Evolutionary conservation across 2,329 filamentous ascomycete genomes (phyloP).

Genomic region (Myriosclerotinia scirpicola): DNA sequence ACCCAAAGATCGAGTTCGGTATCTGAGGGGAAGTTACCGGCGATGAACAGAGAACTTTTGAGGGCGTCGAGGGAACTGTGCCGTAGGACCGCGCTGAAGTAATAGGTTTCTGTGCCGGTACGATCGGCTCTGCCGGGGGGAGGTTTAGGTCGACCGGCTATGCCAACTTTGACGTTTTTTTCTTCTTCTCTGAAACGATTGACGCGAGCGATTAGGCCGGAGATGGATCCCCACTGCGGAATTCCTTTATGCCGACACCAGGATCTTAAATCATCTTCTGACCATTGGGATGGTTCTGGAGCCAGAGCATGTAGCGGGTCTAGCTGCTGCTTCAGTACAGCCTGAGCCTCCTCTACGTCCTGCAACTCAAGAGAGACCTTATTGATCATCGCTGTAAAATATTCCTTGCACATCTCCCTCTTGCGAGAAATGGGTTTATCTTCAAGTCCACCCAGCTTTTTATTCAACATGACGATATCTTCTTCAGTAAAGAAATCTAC

Average conservation of each 20-base stretch:
- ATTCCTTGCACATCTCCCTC: neutral
- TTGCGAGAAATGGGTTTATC: neutral
- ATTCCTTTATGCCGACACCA: slow-evolving; percentile 16
- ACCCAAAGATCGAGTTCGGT: slow-evolving; percentile 25
- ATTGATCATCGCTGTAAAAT: neutral
- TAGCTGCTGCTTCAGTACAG: neutral
- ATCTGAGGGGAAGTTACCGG: slow-evolving; percentile 26
- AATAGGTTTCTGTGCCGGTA: slow-evolving; percentile 25
- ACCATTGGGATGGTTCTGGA: slow-evolving; percentile 17
- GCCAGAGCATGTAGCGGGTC: neutral
- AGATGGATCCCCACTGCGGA: slow-evolving; percentile 18
- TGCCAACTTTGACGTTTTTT: slow-evolving; percentile 1
- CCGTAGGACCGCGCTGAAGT: slow-evolving; percentile 19
- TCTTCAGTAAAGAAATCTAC: slow-evolving; percentile 11
- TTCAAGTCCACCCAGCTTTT: neutral
- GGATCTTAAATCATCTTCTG: slow-evolving; percentile 18
- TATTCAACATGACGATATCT: neutral
- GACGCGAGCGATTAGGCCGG: slow-evolving; percentile 9
- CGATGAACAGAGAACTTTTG: slow-evolving; percentile 25
- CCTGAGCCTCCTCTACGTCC: neutral
- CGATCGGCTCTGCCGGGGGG: slow-evolving; percentile 6
- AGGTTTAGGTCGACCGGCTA: slow-evolving; percentile 1
- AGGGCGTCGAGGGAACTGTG: slow-evolving; percentile 24
- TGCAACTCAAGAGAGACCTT: neutral
- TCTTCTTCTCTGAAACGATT: slow-evolving; percentile 19